Percentiles rank a stretch among this genome's conserved stretches.
These are phyloP conservation scores for Leishmania tropica DNA, from an alignment of 208 protist species.

Conservation along the genomic window DNA sequence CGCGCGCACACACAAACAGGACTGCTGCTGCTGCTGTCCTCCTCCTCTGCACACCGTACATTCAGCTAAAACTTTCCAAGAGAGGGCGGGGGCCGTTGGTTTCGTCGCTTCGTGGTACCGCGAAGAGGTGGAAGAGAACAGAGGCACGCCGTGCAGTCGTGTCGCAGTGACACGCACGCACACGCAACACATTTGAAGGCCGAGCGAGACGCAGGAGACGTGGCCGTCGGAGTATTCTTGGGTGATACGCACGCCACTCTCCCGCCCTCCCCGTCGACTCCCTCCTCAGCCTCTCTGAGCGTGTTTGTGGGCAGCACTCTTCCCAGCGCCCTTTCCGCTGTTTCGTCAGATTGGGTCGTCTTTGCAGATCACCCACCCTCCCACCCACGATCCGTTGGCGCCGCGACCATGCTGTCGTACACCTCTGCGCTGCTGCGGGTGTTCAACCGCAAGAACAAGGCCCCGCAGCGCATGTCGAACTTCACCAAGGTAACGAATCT, in stretches of 20 bases:
- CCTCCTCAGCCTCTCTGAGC: background rate
- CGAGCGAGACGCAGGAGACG: background rate
- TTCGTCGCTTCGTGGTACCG: background rate
- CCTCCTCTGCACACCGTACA: background rate
- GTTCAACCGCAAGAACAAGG: conserved; percentile 65
- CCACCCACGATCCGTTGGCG: background rate
- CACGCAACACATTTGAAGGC: background rate
- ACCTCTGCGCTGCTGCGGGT: conserved; percentile 41
- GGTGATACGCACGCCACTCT: background rate
- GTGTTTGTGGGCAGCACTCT: background rate
- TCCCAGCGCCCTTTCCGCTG: background rate
- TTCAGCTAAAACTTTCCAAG: background rate
- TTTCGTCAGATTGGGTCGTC: background rate
- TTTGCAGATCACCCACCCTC: background rate
- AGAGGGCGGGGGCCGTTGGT: background rate
- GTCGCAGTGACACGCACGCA: background rate
- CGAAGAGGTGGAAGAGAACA: background rate
- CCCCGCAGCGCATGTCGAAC: conserved; percentile 72
- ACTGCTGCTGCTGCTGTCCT: background rate
- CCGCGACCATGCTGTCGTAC: conserved; percentile 45
- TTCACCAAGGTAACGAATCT: conserved; percentile 85
- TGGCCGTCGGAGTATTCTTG: background rate
- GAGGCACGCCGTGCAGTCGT: background rate
- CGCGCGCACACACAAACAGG: background rate
- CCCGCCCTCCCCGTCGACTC: background rate